phyloP scores from a whole-genome alignment of 164 flowering plant species.

The Echeveria elegans region DNA sequence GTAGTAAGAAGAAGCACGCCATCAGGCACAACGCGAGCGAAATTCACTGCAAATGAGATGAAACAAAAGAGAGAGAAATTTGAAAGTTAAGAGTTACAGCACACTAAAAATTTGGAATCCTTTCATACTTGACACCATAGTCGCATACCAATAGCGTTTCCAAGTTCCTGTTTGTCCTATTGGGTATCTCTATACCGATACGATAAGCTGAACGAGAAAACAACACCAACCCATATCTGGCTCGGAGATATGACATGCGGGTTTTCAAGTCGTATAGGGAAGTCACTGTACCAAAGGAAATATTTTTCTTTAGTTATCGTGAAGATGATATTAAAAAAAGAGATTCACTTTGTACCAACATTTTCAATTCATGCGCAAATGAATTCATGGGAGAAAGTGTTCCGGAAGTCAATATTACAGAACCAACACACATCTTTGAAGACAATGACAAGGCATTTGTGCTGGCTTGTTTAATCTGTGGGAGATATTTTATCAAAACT shows the following conservation, averaged over 20 bases:
- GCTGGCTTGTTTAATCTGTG: constrained; percentile 25
- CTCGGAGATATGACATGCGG: constrained; percentile 89
- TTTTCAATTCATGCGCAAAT: constrained; percentile 83
- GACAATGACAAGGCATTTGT: constrained; percentile 26
- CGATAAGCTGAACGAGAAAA: constrained; percentile 70
- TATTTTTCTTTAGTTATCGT: constrained; percentile 8
- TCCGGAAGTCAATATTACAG: constrained; percentile 94
- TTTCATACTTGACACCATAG: too few relatives aligned
- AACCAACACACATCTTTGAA: constrained; percentile 47
- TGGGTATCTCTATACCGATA: constrained; percentile 68
- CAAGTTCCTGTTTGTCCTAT: constrained; percentile 86
- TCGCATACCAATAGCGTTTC: constrained; percentile 86
- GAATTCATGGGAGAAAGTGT: constrained; percentile 92
- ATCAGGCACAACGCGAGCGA: constrained; percentile 94
- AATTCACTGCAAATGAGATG: constrained; percentile 53
- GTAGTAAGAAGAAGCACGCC: constrained; percentile 93
- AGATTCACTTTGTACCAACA: constrained; percentile 37
- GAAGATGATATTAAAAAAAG: not conserved
- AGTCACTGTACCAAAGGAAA: constrained; percentile 38
- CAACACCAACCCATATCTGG: constrained; percentile 95
- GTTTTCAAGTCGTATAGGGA: constrained; percentile 84
- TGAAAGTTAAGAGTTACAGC: too few relatives aligned
- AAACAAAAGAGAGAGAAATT: not conserved
- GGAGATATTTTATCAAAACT: not conserved
- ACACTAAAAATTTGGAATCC: too few relatives aligned